Evolutionary conservation across 106 monocot species (phyloP), one percentile per base, ranked within the genome.

Genomic region (Dioscorea dumetorum): DNA sequence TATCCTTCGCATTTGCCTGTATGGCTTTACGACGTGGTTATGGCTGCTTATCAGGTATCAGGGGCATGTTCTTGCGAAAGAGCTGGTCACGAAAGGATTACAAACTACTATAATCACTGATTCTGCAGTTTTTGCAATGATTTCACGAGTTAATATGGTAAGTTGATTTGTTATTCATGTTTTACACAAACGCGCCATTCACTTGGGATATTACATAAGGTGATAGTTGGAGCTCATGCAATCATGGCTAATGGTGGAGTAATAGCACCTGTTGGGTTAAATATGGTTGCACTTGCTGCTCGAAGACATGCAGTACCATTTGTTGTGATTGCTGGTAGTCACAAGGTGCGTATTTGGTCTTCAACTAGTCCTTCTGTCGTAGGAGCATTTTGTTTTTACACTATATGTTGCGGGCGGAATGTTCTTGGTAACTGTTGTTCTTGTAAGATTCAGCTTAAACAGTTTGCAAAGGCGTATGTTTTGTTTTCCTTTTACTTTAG

Each of bases 161-260:
- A 59, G 58, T 49, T 60, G 57, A 8, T 20, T 24, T 19, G 23
- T 51, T 67, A 31, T 50, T 12, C 19, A 67, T 32, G 49, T n/a
- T 14, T 50, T 22, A 5, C 60, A 66, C 19, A 1, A 49, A 48
- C 35, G 54, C 33, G n/a, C 22, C 21, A 33, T 57, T 65, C 2
- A 8, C 6, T 61, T 73, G 14, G 16, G 19, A 24, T 24, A 62
- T 60, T 66, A 53, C 49, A 14, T 33, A 48, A 97, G 97, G 97
- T 97, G 62, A 97, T 97, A 74, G 97, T 92, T 80, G 97, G 97
- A 76, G 97, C 92, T 81, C 97, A 97, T 79, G 91, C 97, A 72
- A 82, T 97, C 58, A 97, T 97, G 97, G 84, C 97, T 32, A 92
- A 97, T 83, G 97, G 97, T 67, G 97, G 97, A 63, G 84, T 97